Conservation (phyloP, 352 stramenopile genomes). For the Globisporangium ultimum region DNA sequence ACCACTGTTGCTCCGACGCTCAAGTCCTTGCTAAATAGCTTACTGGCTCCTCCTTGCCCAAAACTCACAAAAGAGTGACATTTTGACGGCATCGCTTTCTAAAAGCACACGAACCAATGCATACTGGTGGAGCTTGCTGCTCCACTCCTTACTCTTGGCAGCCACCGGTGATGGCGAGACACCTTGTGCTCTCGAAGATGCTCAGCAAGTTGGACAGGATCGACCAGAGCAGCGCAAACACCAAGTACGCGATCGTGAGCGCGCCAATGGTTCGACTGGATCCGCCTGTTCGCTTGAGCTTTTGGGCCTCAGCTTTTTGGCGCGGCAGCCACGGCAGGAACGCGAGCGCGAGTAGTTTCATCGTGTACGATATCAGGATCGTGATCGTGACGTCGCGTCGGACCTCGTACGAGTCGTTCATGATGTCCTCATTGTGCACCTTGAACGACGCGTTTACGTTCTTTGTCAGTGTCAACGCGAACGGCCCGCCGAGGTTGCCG, state of each 20-base stretch:
- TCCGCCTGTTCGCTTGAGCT: slow-evolving; percentile 28
- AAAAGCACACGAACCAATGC: too few species aligned
- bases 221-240: slow-evolving; percentile 31
- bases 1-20: too few species aligned
- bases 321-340: slow-evolving; percentile 33
- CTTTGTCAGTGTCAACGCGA: slow-evolving; percentile 34
- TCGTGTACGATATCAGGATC: slow-evolving; percentile 35
- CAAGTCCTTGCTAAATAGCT: too few species aligned
- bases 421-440: slow-evolving; percentile 27
- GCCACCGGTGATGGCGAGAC: too few species aligned
- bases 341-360: slow-evolving; percentile 25
- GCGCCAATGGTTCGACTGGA: slow-evolving; percentile 14
- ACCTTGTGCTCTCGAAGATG: slow-evolving; percentile 22
- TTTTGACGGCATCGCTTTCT: too few species aligned
- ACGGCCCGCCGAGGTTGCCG: slow-evolving; percentile 28
- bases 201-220: slow-evolving; percentile 38
- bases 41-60: too few species aligned
- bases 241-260: slow-evolving; percentile 30
- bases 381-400: slow-evolving; percentile 42
- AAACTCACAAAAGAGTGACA: too few species aligned
- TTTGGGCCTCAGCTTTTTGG: slow-evolving; percentile 34
- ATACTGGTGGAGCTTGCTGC: too few species aligned
- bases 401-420: slow-evolving; percentile 20
- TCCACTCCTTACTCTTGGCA: too few species aligned
- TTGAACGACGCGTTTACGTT: slow-evolving; percentile 33